These are phyloP conservation scores for Wickerhamomyces chaumierensis DNA, from an alignment of 805 yeast species.

Conservation along the genomic window DNA sequence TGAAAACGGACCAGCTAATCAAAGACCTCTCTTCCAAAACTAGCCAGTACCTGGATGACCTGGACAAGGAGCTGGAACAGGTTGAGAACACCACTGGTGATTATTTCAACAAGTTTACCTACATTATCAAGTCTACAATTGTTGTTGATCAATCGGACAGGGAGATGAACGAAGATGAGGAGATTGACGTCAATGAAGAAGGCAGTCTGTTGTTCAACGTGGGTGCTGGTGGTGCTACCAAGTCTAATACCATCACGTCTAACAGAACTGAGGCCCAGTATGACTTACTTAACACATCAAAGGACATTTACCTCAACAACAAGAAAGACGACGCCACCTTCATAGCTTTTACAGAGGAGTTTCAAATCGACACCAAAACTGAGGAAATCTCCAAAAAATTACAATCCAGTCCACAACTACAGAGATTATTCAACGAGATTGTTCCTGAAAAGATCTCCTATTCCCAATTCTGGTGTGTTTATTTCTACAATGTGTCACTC, in stretches of 20 bases:
- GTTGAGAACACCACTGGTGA: constrained; percentile 61
- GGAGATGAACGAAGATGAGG: constrained; percentile 11
- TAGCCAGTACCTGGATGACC: constrained; percentile 53
- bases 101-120: constrained; percentile 48
- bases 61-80: constrained; percentile 64
- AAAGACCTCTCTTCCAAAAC: constrained; percentile 24
- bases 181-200: constrained; percentile 23
- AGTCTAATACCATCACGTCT: constrained; percentile 28
- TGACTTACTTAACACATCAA: constrained; percentile 39
- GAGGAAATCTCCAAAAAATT: constrained; percentile 38
- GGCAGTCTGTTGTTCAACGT: constrained; percentile 32
- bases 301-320: constrained; percentile 17
- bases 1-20: constrained; percentile 7
- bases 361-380: constrained; percentile 36
- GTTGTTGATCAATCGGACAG: constrained; percentile 16
- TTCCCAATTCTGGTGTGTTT: constrained; percentile 64
- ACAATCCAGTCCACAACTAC: constrained; percentile 13
- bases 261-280: constrained; percentile 57
- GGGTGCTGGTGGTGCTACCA: constrained; percentile 11
- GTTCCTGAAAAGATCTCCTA: constrained; percentile 58
- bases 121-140: constrained; percentile 34
- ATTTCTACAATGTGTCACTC: constrained; percentile 39
- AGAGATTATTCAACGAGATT: constrained; percentile 40
- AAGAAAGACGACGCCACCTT: constrained; percentile 21
- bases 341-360: constrained; percentile 23